Conservation (phyloP, 306 rosid genomes). For the Arachis stenosperma region DNA sequence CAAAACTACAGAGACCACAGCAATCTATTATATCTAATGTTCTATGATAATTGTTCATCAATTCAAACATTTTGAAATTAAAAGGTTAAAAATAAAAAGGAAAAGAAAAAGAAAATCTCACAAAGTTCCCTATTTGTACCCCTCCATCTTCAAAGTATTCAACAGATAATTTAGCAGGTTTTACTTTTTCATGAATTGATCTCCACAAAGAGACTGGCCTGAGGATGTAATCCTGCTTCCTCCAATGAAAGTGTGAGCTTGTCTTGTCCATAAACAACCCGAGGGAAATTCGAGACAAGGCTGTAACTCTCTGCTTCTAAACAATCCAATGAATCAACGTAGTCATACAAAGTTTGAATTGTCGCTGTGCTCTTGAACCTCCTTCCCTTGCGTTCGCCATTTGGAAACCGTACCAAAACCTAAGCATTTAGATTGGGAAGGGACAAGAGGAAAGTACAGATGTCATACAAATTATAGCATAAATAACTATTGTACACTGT, state of each 20-base stretch:
- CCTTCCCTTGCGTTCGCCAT: conserved; percentile 92
- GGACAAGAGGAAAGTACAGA: background rate
- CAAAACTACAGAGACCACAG: conserved; percentile 35
- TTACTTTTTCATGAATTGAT: conserved; percentile 37
- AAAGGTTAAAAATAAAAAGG: background rate
- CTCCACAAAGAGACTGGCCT: conserved; percentile 61
- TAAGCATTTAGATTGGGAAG: conserved; percentile 36
- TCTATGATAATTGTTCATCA: conserved; percentile 26
- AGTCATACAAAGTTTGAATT: conserved; percentile 82
- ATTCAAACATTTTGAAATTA: conserved; percentile 31
- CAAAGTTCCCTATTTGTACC: conserved; percentile 37
- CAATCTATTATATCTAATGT: conserved; percentile 39
- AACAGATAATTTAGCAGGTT: conserved; percentile 30
- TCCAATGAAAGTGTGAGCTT: conserved; percentile 67
- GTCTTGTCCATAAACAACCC: conserved; percentile 75
- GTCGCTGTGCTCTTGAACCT: conserved; percentile 71
- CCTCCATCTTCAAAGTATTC: conserved; percentile 36
- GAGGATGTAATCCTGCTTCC: conserved; percentile 97
- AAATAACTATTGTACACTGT: background rate
- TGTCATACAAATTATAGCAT: conserved; percentile 15
- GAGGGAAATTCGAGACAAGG: conserved; percentile 92
- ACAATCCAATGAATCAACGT: conserved; percentile 87
- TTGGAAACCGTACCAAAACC: conserved; percentile 97
- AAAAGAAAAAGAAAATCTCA: conserved; percentile 2
- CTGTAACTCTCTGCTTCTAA: conserved; percentile 66